Evolutionary conservation across 2,329 filamentous ascomycete genomes (phyloP), one percentile per base, ranked within the genome.

Genomic region (Trichoderma hamatum): DNA sequence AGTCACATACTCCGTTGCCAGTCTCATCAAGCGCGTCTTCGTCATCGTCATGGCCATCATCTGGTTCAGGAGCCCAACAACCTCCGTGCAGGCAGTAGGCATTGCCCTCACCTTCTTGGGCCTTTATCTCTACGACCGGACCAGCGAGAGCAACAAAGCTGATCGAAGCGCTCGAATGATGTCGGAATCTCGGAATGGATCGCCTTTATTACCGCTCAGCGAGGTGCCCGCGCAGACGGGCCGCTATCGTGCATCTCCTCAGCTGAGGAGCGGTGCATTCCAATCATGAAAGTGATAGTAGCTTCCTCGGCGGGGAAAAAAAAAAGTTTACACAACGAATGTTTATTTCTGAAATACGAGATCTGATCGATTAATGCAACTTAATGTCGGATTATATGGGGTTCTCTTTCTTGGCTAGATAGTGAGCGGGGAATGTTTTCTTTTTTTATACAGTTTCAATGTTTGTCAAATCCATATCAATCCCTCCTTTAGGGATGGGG

Each of bases 1-100:
- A 0, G 96, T 99, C 46, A 98, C 96, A 0, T 99, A 99, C 82
- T 97, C 93, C 0, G 95, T 99, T 46, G 96, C 96, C 43, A 96
- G 92, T 68, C 84, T 99, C 71, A 96, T 99, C 80, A 99, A 99
- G 82, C 91, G 96, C 60, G 96, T 99, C 14, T 97, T 97, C 76
- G 95, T 99, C 76, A 97, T 99, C 74, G 88, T 96, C 70, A 91
- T 97, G 74, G 94, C 96, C 7, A 95, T 99, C 71, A 82, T 98
- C 73, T 99, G 96, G 96, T 99, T 98, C 81, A 91, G 93, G 72
- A 97, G 90, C 79, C 88, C 91, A 1, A 97, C 96, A 36, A 97
- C 93, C 5, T 85, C 84, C 19, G 80, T 96, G 19, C 96, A 99
- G 80, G 93, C 89, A 1, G 84, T 92, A 52, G 96, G 96, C 19